A percentile compares a stretch with the other conserved stretches of the same genome.
These are phyloP conservation scores for Calonectria fujianensis DNA, from an alignment of 2,329 filamentous ascomycete species.

Conservation along the genomic window DNA sequence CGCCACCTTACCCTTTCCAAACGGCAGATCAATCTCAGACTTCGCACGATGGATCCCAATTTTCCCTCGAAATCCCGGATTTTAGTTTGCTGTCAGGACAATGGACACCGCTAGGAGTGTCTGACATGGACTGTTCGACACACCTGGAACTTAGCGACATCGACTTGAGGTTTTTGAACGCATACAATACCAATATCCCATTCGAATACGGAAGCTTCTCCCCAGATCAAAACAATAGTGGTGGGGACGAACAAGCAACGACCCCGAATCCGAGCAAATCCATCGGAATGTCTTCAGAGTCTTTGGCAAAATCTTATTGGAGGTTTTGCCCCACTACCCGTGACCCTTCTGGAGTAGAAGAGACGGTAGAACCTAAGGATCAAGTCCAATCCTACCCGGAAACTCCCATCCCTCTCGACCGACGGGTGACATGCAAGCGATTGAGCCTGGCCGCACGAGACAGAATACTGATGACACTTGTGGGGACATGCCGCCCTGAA, in stretches of 20 bases:
- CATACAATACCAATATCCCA: slow-evolving; percentile 23
- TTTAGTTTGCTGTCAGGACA: slow-evolving; percentile 4
- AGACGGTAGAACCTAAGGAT: neutral
- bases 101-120: neutral
- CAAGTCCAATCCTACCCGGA: slow-evolving; percentile 7
- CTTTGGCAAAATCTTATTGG: slow-evolving; percentile 11
- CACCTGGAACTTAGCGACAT: slow-evolving; percentile 16
- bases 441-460: slow-evolving; percentile 6
- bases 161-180: slow-evolving; percentile 10
- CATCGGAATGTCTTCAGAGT: slow-evolving; percentile 16
- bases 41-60: neutral
- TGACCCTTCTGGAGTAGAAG: neutral
- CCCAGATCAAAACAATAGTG: neutral
- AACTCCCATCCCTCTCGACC: neutral
- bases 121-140: neutral
- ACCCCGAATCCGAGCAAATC: neutral
- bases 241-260: neutral
- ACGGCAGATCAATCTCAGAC: neutral
- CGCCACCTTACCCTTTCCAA: neutral
- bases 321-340: slow-evolving; percentile 9
- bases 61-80: neutral
- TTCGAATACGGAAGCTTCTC: slow-evolving; percentile 18
- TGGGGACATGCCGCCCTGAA: neutral
- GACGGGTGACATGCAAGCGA: slow-evolving; percentile 6
- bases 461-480: slow-evolving; percentile 12